Percentiles rank a stretch among this genome's conserved stretches.
phyloP scores from a whole-genome alignment of 2,329 filamentous ascomycete genomes.

The Aspergillus aculeatinus region DNA sequence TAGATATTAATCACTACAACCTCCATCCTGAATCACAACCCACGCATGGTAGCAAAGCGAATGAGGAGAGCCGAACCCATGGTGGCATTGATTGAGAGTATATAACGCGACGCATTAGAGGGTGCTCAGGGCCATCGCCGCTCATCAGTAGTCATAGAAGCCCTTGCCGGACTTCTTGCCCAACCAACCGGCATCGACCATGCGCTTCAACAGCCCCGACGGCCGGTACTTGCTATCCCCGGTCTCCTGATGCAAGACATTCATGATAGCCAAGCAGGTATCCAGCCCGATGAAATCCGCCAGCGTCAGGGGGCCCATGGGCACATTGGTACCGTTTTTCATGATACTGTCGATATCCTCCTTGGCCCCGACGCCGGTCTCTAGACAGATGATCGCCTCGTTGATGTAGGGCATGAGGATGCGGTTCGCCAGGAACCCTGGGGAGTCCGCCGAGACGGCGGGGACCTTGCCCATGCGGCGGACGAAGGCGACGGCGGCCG shows the following conservation, averaged over 20 bases:
- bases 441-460: slow-evolving; percentile 82
- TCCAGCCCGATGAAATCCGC: slow-evolving; percentile 98
- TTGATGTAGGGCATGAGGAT: slow-evolving; percentile 99
- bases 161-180: slow-evolving; percentile 97
- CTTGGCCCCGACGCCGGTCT: slow-evolving; percentile 83
- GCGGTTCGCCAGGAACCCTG: slow-evolving; percentile 92
- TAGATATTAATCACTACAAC: no score
- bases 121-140: not conserved
- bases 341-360: slow-evolving; percentile 97
- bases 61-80: no score
- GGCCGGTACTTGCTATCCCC: slow-evolving; percentile 96
- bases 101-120: not conserved
- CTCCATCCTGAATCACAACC: no score
- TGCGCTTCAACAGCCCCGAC: slow-evolving; percentile 81
- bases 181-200: slow-evolving; percentile 97
- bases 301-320: slow-evolving; percentile 91
- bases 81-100: not conserved
- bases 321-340: slow-evolving; percentile 98
- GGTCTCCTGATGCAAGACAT: slow-evolving; percentile 84
- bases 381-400: slow-evolving; percentile 92
- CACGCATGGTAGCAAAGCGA: no score
- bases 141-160: slow-evolving; percentile 77
- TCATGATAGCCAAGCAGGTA: slow-evolving; percentile 96
- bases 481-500: slow-evolving; percentile 81
- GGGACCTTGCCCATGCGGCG: slow-evolving; percentile 90